Percentiles rank a stretch among this genome's conserved stretches.
Evolutionary conservation across 2,329 filamentous ascomycete species (phyloP).

Genomic region (Lasiodiplodia gonubiensis): DNA sequence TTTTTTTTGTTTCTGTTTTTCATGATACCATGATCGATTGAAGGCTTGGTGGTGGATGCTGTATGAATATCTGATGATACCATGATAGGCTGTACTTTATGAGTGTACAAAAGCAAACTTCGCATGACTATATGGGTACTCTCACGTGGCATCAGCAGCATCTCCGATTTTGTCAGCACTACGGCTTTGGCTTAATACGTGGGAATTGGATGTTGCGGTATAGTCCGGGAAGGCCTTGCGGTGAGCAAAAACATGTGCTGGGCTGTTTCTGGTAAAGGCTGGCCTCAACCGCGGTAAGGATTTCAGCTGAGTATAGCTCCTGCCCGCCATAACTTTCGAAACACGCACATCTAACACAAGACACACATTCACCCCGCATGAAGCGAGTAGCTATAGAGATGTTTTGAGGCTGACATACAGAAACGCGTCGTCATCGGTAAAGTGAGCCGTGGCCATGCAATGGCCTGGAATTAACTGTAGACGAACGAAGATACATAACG

Average conservation of each 20-base stretch:
- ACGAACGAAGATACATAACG: background rate
- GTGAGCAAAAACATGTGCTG: background rate
- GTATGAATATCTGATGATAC: constrained; percentile 10
- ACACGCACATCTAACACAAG: background rate
- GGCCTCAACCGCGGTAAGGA: too few relatives aligned
- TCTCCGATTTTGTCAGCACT: too few relatives aligned
- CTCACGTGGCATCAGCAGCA: too few relatives aligned
- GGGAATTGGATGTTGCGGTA: too few relatives aligned
- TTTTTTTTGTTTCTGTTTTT: background rate
- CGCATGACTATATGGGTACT: too few relatives aligned
- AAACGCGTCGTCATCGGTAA: background rate
- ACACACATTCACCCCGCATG: background rate
- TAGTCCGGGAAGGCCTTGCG: too few relatives aligned
- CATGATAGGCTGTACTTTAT: constrained; percentile 7
- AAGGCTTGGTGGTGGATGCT: constrained; percentile 7
- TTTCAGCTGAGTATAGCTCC: background rate
- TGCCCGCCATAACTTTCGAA: background rate
- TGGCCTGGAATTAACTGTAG: background rate
- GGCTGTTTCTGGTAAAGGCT: too few relatives aligned
- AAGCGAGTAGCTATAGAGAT: background rate
- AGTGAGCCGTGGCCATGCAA: background rate
- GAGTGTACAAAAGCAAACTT: too few relatives aligned
- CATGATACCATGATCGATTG: constrained; percentile 1
- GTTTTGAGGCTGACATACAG: background rate
- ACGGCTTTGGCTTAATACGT: too few relatives aligned